A percentile compares a stretch with the other conserved stretches of the same genome.
Conservation (phyloP, 2,329 filamentous ascomycete genomes). For the Ophiostoma fasciatum region DNA sequence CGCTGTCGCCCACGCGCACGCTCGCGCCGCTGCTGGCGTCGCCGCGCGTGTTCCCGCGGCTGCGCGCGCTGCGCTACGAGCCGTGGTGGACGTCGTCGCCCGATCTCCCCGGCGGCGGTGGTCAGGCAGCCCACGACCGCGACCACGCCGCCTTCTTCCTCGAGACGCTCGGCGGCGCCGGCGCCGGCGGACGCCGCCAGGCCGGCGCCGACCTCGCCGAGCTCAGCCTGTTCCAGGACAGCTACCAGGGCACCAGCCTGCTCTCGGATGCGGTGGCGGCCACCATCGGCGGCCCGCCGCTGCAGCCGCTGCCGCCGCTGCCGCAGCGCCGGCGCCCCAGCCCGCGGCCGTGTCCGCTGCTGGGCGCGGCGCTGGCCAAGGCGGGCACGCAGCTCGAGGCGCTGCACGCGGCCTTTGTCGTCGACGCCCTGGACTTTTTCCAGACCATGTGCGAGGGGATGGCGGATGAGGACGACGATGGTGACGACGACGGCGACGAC, state of each 20-base stretch:
- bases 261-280: too few species aligned
- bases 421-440: not conserved
- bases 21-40: not conserved
- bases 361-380: not conserved
- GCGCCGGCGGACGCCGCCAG: too few species aligned
- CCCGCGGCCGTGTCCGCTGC: not conserved
- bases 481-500: too few species aligned
- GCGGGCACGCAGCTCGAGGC: not conserved
- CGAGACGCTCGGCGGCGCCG: not conserved
- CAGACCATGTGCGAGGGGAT: not conserved
- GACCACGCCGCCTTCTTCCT: not conserved
- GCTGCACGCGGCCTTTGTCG: not conserved
- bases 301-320: too few species aligned
- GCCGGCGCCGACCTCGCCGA: not conserved
- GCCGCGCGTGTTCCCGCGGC: too few species aligned
- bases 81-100: not conserved
- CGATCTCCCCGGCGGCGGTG: too few species aligned
- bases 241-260: too few species aligned
- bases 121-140: not conserved
- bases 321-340: not conserved
- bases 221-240: not conserved
- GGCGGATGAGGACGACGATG: too few species aligned
- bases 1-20: not conserved
- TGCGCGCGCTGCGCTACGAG: not conserved
- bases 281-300: too few species aligned